Conservation (phyloP, 1,284 basidiomycete species). For the Moniliophthora roreri region DNA sequence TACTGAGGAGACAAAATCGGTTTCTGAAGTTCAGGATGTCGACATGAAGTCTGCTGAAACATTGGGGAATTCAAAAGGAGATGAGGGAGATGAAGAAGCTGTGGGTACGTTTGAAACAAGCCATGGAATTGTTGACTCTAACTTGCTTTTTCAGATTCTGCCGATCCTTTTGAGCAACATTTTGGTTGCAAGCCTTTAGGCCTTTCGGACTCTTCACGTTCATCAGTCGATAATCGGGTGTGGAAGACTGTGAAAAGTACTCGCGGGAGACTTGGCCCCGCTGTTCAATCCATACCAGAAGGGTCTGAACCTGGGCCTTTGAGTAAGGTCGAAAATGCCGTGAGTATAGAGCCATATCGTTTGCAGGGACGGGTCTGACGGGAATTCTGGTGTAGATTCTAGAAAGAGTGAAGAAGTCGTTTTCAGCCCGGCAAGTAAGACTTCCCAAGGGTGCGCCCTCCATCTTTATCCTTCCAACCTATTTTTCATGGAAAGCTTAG, state of each 20-base stretch:
- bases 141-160: slow-evolving; percentile 21
- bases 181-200: slow-evolving; percentile 56
- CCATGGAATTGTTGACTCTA: neutral
- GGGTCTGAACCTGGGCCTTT: slow-evolving; percentile 30
- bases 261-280: slow-evolving; percentile 53
- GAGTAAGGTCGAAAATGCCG: slow-evolving; percentile 23
- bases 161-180: slow-evolving; percentile 60
- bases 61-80: slow-evolving; percentile 16
- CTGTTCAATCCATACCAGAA: slow-evolving; percentile 50
- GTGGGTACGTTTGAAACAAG: slow-evolving; percentile 26
- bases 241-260: slow-evolving; percentile 46
- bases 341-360: too few species aligned
- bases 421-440: slow-evolving; percentile 52
- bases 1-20: slow-evolving; percentile 13
- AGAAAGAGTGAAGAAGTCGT: slow-evolving; percentile 56
- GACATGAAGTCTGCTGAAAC: slow-evolving; percentile 10
- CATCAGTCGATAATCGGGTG: slow-evolving; percentile 44
- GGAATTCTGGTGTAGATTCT: slow-evolving; percentile 47
- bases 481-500: slow-evolving; percentile 32
- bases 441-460: slow-evolving; percentile 46
- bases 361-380: too few species aligned
- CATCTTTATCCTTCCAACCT: neutral
- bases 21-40: slow-evolving; percentile 20
- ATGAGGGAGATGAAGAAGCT: slow-evolving; percentile 8
- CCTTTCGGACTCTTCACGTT: slow-evolving; percentile 47